These are phyloP conservation scores for Myxozyma neglecta DNA, from an alignment of 805 yeast genomes.

Conservation along the genomic window DNA sequence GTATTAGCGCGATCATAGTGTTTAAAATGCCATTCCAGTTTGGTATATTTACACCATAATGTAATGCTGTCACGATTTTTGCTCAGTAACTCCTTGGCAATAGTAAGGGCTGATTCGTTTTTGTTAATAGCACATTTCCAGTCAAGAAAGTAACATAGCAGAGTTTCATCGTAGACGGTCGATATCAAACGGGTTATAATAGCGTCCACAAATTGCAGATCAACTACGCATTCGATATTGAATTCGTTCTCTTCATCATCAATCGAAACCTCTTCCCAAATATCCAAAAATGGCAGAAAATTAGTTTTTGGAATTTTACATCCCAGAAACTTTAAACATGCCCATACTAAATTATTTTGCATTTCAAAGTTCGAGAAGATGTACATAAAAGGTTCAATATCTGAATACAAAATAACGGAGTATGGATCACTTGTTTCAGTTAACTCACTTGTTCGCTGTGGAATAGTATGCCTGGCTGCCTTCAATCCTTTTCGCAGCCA, in stretches of 20 bases:
- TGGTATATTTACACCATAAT: slow-evolving; percentile 20
- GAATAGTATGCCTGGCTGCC: not conserved
- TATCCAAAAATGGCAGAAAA: slow-evolving; percentile 4
- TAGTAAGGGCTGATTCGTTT: not conserved
- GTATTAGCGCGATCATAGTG: slow-evolving; percentile 5
- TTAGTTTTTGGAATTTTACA: slow-evolving; percentile 3
- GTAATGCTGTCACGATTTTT: slow-evolving; percentile 1
- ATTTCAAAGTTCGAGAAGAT: slow-evolving; percentile 1
- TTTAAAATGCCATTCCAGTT: slow-evolving; percentile 9
- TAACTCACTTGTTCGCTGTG: not conserved
- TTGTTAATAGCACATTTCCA: not conserved
- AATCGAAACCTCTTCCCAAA: slow-evolving; percentile 6
- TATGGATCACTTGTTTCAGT: slow-evolving; percentile 23
- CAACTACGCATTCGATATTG: not conserved
- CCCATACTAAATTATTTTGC: slow-evolving; percentile 17
- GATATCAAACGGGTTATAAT: slow-evolving; percentile 1
- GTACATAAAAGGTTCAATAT: slow-evolving; percentile 26
- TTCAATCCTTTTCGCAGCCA: slow-evolving; percentile 3
- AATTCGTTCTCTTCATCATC: not conserved
- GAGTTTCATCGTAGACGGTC: slow-evolving; percentile 6
- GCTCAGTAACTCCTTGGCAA: slow-evolving; percentile 11
- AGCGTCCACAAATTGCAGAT: not conserved
- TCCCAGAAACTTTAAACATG: slow-evolving; percentile 29
- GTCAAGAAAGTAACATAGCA: slow-evolving; percentile 12
- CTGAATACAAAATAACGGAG: slow-evolving; percentile 30